phyloP scores from a whole-genome alignment of 2,329 filamentous ascomycete species.

The Sporothrix inflata region DNA sequence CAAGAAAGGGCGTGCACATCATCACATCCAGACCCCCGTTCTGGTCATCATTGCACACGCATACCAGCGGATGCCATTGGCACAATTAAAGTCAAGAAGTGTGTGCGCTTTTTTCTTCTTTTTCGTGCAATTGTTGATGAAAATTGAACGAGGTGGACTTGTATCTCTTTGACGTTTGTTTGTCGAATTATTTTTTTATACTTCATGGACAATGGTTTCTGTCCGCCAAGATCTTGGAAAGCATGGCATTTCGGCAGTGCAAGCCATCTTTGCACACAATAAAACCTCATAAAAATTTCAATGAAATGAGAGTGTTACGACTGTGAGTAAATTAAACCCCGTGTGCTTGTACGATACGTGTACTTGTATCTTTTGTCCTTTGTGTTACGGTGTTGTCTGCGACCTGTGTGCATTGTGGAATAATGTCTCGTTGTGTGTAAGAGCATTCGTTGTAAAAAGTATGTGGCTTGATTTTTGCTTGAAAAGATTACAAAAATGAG shows the following conservation, averaged over 20 bases:
- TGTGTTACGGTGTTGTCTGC: background rate
- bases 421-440: constrained; percentile 6
- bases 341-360: background rate
- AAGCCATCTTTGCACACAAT: background rate
- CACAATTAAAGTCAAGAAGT: background rate
- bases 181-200: background rate
- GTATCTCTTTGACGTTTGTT: background rate
- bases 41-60: background rate
- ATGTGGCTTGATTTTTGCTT: background rate
- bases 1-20: background rate
- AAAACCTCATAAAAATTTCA: background rate
- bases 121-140: background rate
- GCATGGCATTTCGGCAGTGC: constrained; percentile 31
- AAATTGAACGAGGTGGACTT: background rate
- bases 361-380: background rate
- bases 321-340: background rate
- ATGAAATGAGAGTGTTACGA: background rate
- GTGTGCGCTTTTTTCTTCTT: background rate
- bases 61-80: background rate
- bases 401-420: background rate
- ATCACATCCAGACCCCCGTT: background rate
- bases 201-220: background rate
- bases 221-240: constrained; percentile 29
- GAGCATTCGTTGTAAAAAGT: background rate
- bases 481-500: background rate